These are phyloP conservation scores for Fusarium nodosum DNA, from an alignment of 2,329 filamentous ascomycete genomes.

Conservation along the genomic window DNA sequence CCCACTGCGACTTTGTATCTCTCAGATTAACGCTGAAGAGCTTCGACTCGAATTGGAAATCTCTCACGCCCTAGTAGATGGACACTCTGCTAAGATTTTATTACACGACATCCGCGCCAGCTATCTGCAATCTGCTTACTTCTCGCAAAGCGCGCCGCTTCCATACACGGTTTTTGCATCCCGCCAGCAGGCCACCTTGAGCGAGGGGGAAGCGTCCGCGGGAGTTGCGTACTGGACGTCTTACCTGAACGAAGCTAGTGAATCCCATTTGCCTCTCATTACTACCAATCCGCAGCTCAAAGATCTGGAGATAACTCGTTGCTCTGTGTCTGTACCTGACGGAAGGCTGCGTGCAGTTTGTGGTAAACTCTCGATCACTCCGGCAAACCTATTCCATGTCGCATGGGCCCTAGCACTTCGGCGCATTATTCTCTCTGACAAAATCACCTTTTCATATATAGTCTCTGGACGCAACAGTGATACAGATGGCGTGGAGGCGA, in stretches of 20 bases:
- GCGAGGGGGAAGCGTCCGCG: conserved; percentile 5
- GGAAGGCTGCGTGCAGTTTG: conserved; percentile 6
- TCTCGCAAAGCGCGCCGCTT: conserved; percentile 11
- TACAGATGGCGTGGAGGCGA: conserved; percentile 6
- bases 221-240: conserved; percentile 14
- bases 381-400: conserved; percentile 15
- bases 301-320: conserved; percentile 8
- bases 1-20: conserved; percentile 9
- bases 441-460: conserved; percentile 12
- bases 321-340: conserved; percentile 5
- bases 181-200: conserved; percentile 12
- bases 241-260: conserved; percentile 11
- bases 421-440: conserved; percentile 12
- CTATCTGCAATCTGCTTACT: conserved; percentile 12
- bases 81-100: conserved; percentile 14
- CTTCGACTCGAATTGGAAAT: conserved; percentile 17
- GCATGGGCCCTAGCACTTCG: conserved; percentile 14
- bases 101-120: conserved; percentile 12
- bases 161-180: conserved; percentile 11
- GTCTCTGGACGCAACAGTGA: conserved; percentile 13
- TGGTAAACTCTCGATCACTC: conserved; percentile 11
- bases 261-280: conserved; percentile 12
- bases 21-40: conserved; percentile 2
- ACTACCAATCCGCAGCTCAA: conserved; percentile 9
- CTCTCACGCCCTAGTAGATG: conserved; percentile 13